A percentile compares a stretch with the other conserved stretches of the same genome.
These are phyloP conservation scores for Fusarium floridanum DNA, from an alignment of 2,329 filamentous ascomycete genomes.

Conservation along the genomic window DNA sequence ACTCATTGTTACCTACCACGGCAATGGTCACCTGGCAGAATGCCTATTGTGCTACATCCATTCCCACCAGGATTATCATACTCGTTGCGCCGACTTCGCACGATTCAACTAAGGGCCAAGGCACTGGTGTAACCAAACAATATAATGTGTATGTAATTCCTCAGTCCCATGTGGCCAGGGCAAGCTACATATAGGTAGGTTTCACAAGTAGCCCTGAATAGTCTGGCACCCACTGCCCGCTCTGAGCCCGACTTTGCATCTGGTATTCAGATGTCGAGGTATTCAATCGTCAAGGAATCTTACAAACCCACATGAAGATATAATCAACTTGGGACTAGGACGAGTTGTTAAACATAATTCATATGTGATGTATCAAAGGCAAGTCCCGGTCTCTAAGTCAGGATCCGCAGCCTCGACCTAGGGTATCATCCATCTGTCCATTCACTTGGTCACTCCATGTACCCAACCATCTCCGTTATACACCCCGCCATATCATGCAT, in stretches of 20 bases:
- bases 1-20: background rate
- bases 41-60: background rate
- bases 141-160: background rate
- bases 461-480: conserved; percentile 13
- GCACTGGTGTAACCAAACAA: background rate
- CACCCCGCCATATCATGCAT: conserved; percentile 18
- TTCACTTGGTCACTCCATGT: conserved; percentile 19
- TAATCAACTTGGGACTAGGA: background rate
- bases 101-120: background rate
- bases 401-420: conserved; percentile 44
- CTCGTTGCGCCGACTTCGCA: background rate
- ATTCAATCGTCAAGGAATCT: no score
- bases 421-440: conserved; percentile 46
- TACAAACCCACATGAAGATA: background rate
- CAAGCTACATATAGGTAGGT: background rate
- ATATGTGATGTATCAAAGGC: conserved; percentile 35
- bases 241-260: background rate
- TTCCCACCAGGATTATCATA: background rate
- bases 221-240: background rate
- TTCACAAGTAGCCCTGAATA: background rate
- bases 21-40: background rate
- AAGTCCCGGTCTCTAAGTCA: conserved; percentile 44
- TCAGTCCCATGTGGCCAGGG: background rate
- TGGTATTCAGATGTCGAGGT: background rate
- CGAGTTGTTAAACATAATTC: conserved; percentile 21